Percentiles rank a stretch among this genome's conserved stretches.
Evolutionary conservation across 208 protist genomes (phyloP).

Genomic region (Phytomonas sp.): DNA sequence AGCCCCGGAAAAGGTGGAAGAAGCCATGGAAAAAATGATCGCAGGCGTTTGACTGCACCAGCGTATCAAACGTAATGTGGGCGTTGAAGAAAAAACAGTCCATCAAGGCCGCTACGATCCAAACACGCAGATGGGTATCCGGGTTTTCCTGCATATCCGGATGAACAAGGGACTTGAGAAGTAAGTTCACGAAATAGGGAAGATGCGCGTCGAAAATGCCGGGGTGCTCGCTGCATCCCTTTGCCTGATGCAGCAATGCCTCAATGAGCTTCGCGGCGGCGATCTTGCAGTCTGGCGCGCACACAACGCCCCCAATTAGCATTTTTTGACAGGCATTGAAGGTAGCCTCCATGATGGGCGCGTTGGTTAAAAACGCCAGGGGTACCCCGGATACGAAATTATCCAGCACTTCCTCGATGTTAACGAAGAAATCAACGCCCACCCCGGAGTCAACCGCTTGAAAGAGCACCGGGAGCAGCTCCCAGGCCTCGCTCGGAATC

Average conservation of each 20-base stretch:
- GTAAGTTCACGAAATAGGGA: slow-evolving; percentile 40
- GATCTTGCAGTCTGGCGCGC: slow-evolving; percentile 36
- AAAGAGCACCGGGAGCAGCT: slow-evolving; percentile 57
- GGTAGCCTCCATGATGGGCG: slow-evolving; percentile 58
- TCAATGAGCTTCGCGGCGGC: slow-evolving; percentile 74
- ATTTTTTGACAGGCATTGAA: slow-evolving; percentile 76
- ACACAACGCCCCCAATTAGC: slow-evolving; percentile 51
- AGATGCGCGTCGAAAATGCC: slow-evolving; percentile 54
- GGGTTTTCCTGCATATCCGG: slow-evolving; percentile 28
- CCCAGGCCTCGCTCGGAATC: slow-evolving; percentile 43
- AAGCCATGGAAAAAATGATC: slow-evolving; percentile 69
- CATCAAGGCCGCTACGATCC: slow-evolving; percentile 74
- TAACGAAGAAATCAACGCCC: slow-evolving; percentile 78
- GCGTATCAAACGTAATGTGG: slow-evolving; percentile 35
- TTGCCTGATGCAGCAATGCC: slow-evolving; percentile 82
- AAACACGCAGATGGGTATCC: slow-evolving; percentile 58
- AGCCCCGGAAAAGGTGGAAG: slow-evolving; percentile 61
- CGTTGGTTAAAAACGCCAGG: slow-evolving; percentile 51
- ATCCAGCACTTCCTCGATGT: slow-evolving; percentile 78
- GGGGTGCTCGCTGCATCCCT: slow-evolving; percentile 26
- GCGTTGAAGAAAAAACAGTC: slow-evolving; percentile 86
- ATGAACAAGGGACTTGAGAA: slow-evolving; percentile 66
- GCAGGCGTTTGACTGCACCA: slow-evolving; percentile 44
- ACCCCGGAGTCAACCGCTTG: slow-evolving; percentile 58
- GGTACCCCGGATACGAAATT: slow-evolving; percentile 69